phyloP scores from a whole-genome alignment of 148 eudicot species.

The Arbutus unedo region DNA sequence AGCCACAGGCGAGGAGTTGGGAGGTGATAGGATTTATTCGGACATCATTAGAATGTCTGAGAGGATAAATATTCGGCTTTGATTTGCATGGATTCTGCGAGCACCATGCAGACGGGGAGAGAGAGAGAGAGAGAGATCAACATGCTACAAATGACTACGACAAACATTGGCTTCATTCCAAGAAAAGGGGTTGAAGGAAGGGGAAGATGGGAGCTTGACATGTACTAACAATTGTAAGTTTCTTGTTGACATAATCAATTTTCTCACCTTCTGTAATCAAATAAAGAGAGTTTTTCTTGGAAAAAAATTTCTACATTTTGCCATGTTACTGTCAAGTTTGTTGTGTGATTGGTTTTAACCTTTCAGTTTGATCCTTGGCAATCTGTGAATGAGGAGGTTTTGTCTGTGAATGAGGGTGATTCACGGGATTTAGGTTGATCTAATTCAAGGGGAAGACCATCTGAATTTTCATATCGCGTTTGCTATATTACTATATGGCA shows the following conservation, averaged over 20 bases:
- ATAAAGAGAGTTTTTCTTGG: slow-evolving; percentile 6
- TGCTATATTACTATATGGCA: neutral
- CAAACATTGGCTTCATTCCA: neutral
- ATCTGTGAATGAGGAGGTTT: slow-evolving; percentile 1
- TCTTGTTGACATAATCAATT: neutral
- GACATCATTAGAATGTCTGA: slow-evolving; percentile 38
- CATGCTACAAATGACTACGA: neutral
- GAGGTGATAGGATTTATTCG: slow-evolving; percentile 38
- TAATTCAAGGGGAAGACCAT: no score
- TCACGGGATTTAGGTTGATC: no score
- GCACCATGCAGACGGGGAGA: neutral
- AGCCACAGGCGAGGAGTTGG: slow-evolving; percentile 36
- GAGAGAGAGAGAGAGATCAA: slow-evolving; percentile 3
- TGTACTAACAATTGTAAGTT: slow-evolving; percentile 10
- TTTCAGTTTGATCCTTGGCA: neutral
- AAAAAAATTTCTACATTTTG: neutral
- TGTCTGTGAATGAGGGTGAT: no score
- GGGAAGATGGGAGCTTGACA: slow-evolving; percentile 3
- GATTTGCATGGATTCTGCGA: slow-evolving; percentile 1
- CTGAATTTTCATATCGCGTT: no score
- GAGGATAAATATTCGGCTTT: slow-evolving; percentile 32
- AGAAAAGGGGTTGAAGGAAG: neutral
- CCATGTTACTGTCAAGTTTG: neutral
- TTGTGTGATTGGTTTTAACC: neutral
- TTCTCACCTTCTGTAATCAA: slow-evolving; percentile 9